These are phyloP conservation scores for Talaromyces sp. DNA, from an alignment of 2,329 filamentous ascomycete species.

Conservation along the genomic window DNA sequence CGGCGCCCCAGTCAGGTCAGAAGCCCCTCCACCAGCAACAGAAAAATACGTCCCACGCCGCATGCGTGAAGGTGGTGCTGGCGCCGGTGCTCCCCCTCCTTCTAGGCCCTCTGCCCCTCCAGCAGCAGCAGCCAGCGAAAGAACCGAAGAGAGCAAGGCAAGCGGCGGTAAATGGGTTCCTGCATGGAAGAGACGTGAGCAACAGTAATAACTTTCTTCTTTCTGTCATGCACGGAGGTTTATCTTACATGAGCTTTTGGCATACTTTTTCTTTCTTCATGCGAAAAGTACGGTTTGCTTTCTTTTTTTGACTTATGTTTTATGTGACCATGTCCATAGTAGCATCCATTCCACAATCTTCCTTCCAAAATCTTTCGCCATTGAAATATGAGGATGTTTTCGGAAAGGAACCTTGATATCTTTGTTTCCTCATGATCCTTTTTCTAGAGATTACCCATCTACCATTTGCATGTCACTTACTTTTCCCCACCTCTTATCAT, in stretches of 20 bases:
- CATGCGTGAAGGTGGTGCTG: constrained; percentile 25
- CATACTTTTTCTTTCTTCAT: background rate
- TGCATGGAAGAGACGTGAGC: constrained; percentile 34
- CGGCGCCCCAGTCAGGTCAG: constrained; percentile 29
- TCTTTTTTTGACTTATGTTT: constrained; percentile 5
- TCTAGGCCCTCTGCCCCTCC: constrained; percentile 22
- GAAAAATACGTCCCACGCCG: constrained; percentile 15
- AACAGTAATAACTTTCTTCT: constrained; percentile 25
- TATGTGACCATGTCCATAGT: constrained; percentile 17
- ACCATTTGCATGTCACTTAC: background rate
- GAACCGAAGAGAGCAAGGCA: constrained; percentile 30
- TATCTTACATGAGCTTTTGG: constrained; percentile 3
- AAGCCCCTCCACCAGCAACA: constrained; percentile 24
- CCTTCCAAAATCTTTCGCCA: background rate
- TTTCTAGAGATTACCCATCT: background rate
- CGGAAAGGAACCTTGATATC: background rate
- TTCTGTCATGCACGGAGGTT: constrained; percentile 3
- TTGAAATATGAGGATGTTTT: background rate
- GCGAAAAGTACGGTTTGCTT: constrained; percentile 5
- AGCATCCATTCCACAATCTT: constrained; percentile 13
- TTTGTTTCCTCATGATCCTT: background rate
- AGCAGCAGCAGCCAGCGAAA: constrained; percentile 23
- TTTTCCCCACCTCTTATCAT: background rate
- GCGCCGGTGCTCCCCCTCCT: constrained; percentile 23
- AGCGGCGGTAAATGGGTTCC: constrained; percentile 35